Percentiles rank a stretch among this genome's conserved stretches.
Conservation (phyloP, 2,329 filamentous ascomycete species). For the Hirsutella minnesotensis region DNA sequence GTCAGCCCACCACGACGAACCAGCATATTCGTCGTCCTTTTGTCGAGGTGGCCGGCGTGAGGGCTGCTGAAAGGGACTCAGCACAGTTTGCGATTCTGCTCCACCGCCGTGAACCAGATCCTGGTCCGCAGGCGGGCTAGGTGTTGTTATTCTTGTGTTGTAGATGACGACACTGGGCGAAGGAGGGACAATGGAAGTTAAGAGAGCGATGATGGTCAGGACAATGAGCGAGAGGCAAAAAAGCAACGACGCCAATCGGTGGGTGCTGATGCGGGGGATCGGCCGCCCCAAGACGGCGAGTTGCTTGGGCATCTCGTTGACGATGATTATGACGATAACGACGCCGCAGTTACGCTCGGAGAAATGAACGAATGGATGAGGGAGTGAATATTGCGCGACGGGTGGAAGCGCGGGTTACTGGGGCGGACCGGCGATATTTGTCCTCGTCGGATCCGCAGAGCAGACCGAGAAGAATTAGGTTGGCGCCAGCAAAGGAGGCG, state of each 20-base stretch:
- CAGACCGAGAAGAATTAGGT: neutral
- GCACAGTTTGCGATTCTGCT: constrained; percentile 33
- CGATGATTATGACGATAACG: too few relatives aligned
- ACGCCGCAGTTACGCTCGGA: too few relatives aligned
- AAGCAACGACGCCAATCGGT: constrained; percentile 40
- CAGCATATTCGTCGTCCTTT: constrained; percentile 66
- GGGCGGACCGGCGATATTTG: too few relatives aligned
- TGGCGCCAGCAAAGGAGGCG: neutral
- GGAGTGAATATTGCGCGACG: too few relatives aligned
- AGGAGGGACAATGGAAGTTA: constrained; percentile 35
- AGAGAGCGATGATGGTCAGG: constrained; percentile 39
- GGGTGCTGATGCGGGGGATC: constrained; percentile 37
- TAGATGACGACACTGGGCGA: constrained; percentile 36
- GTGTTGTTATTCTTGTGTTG: constrained; percentile 37
- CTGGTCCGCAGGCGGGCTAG: constrained; percentile 8
- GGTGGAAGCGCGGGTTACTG: too few relatives aligned
- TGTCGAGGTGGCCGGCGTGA: constrained; percentile 63
- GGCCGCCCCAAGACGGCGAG: constrained; percentile 31
- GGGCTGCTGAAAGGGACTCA: constrained; percentile 57
- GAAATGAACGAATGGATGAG: too few relatives aligned
- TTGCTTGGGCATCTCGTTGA: constrained; percentile 16
- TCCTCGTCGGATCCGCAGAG: neutral
- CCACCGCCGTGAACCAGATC: constrained; percentile 14
- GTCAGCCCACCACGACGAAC: constrained; percentile 75
- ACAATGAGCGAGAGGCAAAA: constrained; percentile 39